Evolutionary conservation across 805 yeast species (phyloP).

Genomic region (Komagataella populi): DNA sequence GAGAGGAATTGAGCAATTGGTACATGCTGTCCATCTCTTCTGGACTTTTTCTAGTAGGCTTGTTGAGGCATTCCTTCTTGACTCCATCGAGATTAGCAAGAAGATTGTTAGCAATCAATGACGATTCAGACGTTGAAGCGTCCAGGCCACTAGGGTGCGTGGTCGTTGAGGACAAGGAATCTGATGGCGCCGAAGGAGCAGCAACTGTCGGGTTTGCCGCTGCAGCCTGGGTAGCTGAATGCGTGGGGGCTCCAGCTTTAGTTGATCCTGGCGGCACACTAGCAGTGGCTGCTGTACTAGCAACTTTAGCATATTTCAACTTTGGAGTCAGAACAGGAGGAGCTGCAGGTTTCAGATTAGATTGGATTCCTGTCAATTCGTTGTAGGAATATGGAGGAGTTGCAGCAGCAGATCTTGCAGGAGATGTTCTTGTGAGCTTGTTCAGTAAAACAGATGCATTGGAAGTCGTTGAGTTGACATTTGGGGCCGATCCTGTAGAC

Average conservation of each 20-base stretch:
- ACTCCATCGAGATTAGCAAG: constrained; percentile 16
- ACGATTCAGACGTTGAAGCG: background rate
- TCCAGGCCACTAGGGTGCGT: background rate
- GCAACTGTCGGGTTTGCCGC: constrained; percentile 7
- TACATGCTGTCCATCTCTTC: constrained; percentile 39
- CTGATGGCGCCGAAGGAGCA: constrained; percentile 6
- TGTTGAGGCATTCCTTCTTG: constrained; percentile 22
- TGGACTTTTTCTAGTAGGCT: constrained; percentile 21
- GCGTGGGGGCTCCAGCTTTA: constrained; percentile 5
- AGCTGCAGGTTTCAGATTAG: constrained; percentile 10
- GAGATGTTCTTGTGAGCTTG: background rate
- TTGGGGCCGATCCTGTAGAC: constrained; percentile 3
- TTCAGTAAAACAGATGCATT: constrained; percentile 4
- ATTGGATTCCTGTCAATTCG: background rate
- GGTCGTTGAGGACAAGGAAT: constrained; percentile 2
- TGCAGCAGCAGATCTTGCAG: background rate
- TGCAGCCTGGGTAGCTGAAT: constrained; percentile 9
- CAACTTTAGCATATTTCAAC: constrained; percentile 20
- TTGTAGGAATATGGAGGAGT: background rate
- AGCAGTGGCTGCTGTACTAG: constrained; percentile 11
- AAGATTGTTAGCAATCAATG: constrained; percentile 6
- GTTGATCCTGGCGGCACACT: background rate
- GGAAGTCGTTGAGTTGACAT: constrained; percentile 6
- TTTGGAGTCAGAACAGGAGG: constrained; percentile 19
- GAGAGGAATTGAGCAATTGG: constrained; percentile 54